Evolutionary conservation across 2,329 filamentous ascomycete genomes (phyloP), one percentile per base, ranked within the genome.

Genomic region (Microdochium paspali): DNA sequence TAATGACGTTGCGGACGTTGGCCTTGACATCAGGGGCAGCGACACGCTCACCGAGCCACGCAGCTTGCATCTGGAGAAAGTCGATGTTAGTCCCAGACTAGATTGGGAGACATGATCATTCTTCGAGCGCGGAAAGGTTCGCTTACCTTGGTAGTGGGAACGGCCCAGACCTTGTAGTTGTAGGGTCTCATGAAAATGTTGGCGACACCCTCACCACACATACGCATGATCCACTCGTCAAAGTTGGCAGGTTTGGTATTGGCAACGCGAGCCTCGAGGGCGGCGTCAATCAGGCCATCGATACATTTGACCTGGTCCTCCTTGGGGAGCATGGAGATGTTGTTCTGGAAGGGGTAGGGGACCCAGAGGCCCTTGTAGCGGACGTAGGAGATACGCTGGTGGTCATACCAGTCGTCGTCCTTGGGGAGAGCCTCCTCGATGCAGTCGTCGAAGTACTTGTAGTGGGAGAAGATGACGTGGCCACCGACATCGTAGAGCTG

Each of bases 401-500:
- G 93, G 56, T 83, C 88, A 73, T 86, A 97, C 93, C 93, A 98
- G 74, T 98, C 93, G 50, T 88, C 85, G 50, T 90, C 82, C 64
- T 89, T 89, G 61, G 93, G 93, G 39, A 98, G 84, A 46, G 93
- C 93, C 78, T 98, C 93, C 68, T 97, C 81, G 66, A 98, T 85
- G 76, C 88, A 94, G 77, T 98, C 93, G 73, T 98, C 93, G 68
- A 98, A 98, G 82, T 98, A 98, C 76, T 96, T 96, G 85, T 98
- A 98, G 81, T 96, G 90, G 60, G 90, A 96, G 80, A 96, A 96
- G 74, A 96, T 96, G 72, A 96, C 90, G 72, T 96, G 90, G 60
- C 90, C 90, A 66, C 90, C 90, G 60, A 98, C 93, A 72, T 98
- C 93, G 80, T 96, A 98, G 61, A 98, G 82, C 91, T 95, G 63